Base-by-base conservation (phyloP, 768 basidiomycete genomes). In the Collybia mongolica region DNA sequence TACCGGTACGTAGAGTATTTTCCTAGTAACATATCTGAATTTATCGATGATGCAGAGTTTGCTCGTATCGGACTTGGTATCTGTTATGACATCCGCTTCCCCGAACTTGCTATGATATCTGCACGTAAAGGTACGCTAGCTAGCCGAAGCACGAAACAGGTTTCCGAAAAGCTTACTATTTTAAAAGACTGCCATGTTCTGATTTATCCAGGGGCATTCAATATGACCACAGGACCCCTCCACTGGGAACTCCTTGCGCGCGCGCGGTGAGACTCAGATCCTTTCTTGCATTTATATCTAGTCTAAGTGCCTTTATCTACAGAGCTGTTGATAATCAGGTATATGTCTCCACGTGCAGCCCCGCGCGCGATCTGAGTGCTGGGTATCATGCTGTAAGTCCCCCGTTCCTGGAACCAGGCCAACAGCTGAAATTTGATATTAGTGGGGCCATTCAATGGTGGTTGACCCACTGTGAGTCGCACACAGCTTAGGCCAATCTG, bases 251-350 rank as follows among this genome's bases (percentile, higher is more conserved):
- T 99, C 2, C 76, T 99, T 18, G 90, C 91, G 62, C 80, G 90
- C 44, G 85, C 86, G 49, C 75, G 93, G 92, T 89, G 61, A n/a
- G 75, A 66, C 45, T 39, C 23, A 40, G 11, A 55, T 28, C 20
- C 40, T n/a, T 20, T 26, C 6, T 38, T 51, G 0, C 18, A 11
- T 32, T 12, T 49, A n/a, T 22, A 26, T 42, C 23, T 35, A 18
- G 26, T 46, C 26, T 20, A 45, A 46, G 44, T 45, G 11, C n/a
- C n/a, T 12, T n/a, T 18, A 14, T 8, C n/a, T 55, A 18, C 59
- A 94, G 95, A 50, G 97, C 97, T 5, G 81, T 94, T 19, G 97
- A 99, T 64, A 98, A 98, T 61, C 95, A 98, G 68, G 82, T 98
- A n/a, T 99, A 82, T 71, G 82, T 98, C 54, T 80, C 90, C 1